phyloP scores from a whole-genome alignment of 805 yeast species.

The Brettanomyces naardenensis region DNA sequence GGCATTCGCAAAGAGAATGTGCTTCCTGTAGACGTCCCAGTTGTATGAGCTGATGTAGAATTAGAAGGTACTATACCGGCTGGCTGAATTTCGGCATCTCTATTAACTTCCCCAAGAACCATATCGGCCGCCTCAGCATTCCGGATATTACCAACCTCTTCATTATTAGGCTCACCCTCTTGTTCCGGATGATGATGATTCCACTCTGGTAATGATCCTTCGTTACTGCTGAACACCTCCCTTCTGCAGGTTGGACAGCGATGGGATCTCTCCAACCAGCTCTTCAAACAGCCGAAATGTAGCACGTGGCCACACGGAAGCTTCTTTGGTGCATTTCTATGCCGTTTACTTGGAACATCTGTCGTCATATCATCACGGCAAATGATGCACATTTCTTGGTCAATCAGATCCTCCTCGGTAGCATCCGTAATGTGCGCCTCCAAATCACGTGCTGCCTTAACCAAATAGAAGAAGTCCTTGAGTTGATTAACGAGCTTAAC shows the following conservation, averaged over 20 bases:
- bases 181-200: conserved; percentile 2
- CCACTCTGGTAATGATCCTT: conserved; percentile 3
- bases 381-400: conserved; percentile 71
- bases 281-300: conserved; percentile 83
- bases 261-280: conserved; percentile 89
- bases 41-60: not conserved
- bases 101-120: not conserved
- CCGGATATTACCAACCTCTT: not conserved
- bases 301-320: conserved; percentile 80
- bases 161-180: not conserved
- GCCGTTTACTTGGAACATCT: conserved; percentile 20
- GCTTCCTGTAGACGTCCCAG: not conserved
- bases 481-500: conserved; percentile 25
- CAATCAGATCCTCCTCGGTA: conserved; percentile 47
- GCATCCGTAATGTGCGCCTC: conserved; percentile 61
- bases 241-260: conserved; percentile 90
- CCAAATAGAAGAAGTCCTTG: conserved; percentile 30
- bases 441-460: conserved; percentile 47
- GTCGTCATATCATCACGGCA: conserved; percentile 85
- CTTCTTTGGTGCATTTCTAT: conserved; percentile 58
- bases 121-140: not conserved
- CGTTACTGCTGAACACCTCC: conserved; percentile 41
- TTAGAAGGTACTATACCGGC: not conserved
- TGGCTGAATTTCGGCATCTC: not conserved
- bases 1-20: conserved; percentile 12